phyloP scores from a whole-genome alignment of 441 rosid genomes.

The Cnidoscolus chayamansa region DNA sequence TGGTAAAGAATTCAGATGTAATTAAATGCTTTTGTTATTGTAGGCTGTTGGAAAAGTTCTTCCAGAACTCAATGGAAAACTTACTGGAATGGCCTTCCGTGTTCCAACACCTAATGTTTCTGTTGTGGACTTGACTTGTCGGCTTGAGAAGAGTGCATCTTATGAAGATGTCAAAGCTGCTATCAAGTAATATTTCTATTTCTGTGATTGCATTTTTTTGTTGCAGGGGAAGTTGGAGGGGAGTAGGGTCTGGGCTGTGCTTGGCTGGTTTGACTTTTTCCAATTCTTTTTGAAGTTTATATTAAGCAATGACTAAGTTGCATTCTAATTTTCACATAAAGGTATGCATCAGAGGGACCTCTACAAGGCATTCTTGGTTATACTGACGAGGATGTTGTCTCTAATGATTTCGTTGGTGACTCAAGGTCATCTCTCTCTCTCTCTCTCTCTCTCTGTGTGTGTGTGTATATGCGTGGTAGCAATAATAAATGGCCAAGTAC shows the following conservation, averaged over 20 bases:
- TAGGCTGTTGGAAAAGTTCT: conserved; percentile 99
- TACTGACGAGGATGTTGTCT: conserved; percentile 97
- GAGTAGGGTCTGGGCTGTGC: background rate
- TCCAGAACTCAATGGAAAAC: conserved; percentile 95
- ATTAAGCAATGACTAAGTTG: background rate
- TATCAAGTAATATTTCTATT: conserved; percentile 52
- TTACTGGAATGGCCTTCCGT: conserved; percentile 99
- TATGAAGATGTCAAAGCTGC: conserved; percentile 94
- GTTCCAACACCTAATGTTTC: conserved; percentile 97
- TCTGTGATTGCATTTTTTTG: background rate
- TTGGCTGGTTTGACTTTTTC: background rate
- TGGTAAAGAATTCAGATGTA: background rate
- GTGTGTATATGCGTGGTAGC: background rate
- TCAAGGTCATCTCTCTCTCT: conserved; percentile 53
- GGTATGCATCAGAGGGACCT: conserved; percentile 91
- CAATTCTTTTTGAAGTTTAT: background rate
- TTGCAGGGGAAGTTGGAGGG: too few relatives aligned
- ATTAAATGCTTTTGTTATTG: conserved; percentile 11
- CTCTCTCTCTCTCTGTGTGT: background rate
- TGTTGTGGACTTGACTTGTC: conserved; percentile 97
- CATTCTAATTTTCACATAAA: conserved; percentile 27
- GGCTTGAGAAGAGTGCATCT: conserved; percentile 87
- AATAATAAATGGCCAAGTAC: background rate
- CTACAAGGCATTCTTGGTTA: conserved; percentile 93
- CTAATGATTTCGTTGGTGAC: conserved; percentile 91